These are phyloP conservation scores for Alternaria burnsii DNA, from an alignment of 2,329 filamentous ascomycete genomes.

Conservation along the genomic window DNA sequence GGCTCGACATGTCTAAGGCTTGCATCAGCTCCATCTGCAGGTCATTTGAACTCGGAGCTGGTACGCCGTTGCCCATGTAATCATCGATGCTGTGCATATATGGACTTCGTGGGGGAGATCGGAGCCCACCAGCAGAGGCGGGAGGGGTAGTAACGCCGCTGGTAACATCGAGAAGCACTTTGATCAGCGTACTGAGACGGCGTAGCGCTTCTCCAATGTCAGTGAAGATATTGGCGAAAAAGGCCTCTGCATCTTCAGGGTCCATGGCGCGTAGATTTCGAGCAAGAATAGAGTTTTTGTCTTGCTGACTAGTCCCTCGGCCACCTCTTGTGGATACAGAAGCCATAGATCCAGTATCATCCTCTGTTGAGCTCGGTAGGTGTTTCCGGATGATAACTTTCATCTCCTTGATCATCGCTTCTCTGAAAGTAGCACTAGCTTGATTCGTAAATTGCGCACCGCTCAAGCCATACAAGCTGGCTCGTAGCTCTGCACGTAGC, in stretches of 20 bases:
- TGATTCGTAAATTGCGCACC: slow-evolving; percentile 80
- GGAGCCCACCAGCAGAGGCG: slow-evolving; percentile 48
- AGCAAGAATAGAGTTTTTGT: slow-evolving; percentile 88
- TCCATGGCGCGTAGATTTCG: slow-evolving; percentile 87
- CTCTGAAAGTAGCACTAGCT: slow-evolving; percentile 85
- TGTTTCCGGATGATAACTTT: slow-evolving; percentile 83
- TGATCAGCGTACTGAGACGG: slow-evolving; percentile 87
- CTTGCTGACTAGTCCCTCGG: slow-evolving; percentile 74
- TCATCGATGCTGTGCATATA: slow-evolving; percentile 54
- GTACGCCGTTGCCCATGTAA: slow-evolving; percentile 38
- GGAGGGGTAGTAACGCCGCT: slow-evolving; percentile 70
- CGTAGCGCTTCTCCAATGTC: slow-evolving; percentile 87
- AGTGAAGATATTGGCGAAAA: slow-evolving; percentile 84
- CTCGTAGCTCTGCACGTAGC: slow-evolving; percentile 74
- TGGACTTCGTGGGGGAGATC: slow-evolving; percentile 60
- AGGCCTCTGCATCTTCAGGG: slow-evolving; percentile 81
- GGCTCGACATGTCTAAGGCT: slow-evolving; percentile 77
- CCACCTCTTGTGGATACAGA: slow-evolving; percentile 80
- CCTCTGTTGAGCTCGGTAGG: slow-evolving; percentile 90
- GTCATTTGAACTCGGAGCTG: slow-evolving; percentile 31
- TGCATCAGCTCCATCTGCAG: slow-evolving; percentile 78
- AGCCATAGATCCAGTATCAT: slow-evolving; percentile 90
- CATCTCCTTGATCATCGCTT: slow-evolving; percentile 84
- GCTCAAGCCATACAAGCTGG: slow-evolving; percentile 80
- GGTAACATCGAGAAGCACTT: slow-evolving; percentile 92